A percentile compares a stretch with the other conserved stretches of the same genome.
Conservation (phyloP, 108 stramenopile genomes). For the Aureococcus anophagefferens region DNA sequence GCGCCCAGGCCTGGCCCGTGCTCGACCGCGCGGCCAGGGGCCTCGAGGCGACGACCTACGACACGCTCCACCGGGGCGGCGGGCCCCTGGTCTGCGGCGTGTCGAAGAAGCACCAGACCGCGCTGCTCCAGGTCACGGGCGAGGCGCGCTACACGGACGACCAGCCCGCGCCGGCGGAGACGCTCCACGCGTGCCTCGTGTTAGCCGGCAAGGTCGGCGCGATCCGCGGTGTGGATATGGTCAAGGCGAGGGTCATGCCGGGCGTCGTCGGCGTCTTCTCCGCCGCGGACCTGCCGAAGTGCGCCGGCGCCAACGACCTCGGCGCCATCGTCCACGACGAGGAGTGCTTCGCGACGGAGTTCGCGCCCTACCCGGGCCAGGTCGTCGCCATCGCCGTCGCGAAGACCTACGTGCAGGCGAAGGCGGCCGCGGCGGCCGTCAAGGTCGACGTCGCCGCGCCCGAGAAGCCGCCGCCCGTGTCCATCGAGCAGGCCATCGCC, state of each 20-base stretch:
- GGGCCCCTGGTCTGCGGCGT: conserved; percentile 50
- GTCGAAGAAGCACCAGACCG: conserved; percentile 62
- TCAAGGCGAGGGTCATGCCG: conserved; percentile 49
- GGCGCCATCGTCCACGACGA: conserved; percentile 77
- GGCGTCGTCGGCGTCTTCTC: conserved; percentile 69
- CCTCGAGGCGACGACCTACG: conserved; percentile 46
- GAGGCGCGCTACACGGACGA: conserved; percentile 85
- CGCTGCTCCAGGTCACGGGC: conserved; percentile 75
- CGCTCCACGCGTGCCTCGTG: conserved; percentile 72
- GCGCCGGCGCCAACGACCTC: conserved; percentile 66
- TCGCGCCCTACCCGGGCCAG: conserved; percentile 54
- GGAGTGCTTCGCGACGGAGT: conserved; percentile 35
- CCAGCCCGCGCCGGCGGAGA: conserved; percentile 62
- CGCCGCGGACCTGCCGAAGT: conserved; percentile 50
- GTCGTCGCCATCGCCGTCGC: conserved; percentile 73
- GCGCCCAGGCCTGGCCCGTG: conserved; percentile 64
- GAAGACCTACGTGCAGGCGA: conserved; percentile 58
- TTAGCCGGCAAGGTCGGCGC: conserved; percentile 48
- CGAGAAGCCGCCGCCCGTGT: conserved; percentile 18
- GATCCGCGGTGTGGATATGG: conserved; percentile 52
- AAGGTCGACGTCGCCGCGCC: conserved; percentile 58
- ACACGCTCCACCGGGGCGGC: conserved; percentile 3
- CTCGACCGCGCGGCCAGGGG: conserved; percentile 52
- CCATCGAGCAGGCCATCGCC: conserved; percentile 62
- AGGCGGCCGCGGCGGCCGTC: conserved; percentile 61